phyloP scores from a whole-genome alignment of 768 basidiomycete species.

The Thelephora ganbajun region DNA sequence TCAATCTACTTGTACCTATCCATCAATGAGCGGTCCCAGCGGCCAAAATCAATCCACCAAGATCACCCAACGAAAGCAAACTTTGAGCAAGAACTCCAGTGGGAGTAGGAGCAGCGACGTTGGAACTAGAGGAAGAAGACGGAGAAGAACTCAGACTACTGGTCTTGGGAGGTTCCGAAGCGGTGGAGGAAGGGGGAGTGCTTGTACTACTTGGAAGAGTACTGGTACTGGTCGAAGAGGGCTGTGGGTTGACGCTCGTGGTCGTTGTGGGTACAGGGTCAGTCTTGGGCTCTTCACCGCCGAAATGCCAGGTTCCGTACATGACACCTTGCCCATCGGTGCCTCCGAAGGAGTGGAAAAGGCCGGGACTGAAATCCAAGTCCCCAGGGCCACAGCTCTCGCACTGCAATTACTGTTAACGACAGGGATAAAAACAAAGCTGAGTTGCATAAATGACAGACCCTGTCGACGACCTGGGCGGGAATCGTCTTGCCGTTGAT shows the following conservation, averaged over 20 bases:
- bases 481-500: constrained; percentile 39
- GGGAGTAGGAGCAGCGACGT: constrained; percentile 6
- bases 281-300: not conserved
- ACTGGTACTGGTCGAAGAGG: constrained; percentile 3
- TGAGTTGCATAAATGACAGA: constrained; percentile 15
- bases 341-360: constrained; percentile 39
- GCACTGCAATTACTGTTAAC: constrained; percentile 27
- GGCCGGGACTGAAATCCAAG: constrained; percentile 45
- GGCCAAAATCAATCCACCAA: constrained; percentile 6
- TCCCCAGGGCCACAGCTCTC: constrained; percentile 44
- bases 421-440: not conserved
- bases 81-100: constrained; percentile 10
- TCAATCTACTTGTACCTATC: not conserved
- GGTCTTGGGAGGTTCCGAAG: not conserved
- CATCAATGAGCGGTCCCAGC: not conserved
- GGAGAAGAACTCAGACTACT: constrained; percentile 2
- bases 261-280: constrained; percentile 2
- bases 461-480: constrained; percentile 53
- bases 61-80: constrained; percentile 11
- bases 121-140: constrained; percentile 3
- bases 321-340: constrained; percentile 27
- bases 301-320: constrained; percentile 34
- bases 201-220: constrained; percentile 4
- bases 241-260: not conserved
- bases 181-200: constrained; percentile 2